Evolutionary conservation across 768 basidiomycete genomes (phyloP), one percentile per base, ranked within the genome.

Genomic region (Lactarius trivialis): DNA sequence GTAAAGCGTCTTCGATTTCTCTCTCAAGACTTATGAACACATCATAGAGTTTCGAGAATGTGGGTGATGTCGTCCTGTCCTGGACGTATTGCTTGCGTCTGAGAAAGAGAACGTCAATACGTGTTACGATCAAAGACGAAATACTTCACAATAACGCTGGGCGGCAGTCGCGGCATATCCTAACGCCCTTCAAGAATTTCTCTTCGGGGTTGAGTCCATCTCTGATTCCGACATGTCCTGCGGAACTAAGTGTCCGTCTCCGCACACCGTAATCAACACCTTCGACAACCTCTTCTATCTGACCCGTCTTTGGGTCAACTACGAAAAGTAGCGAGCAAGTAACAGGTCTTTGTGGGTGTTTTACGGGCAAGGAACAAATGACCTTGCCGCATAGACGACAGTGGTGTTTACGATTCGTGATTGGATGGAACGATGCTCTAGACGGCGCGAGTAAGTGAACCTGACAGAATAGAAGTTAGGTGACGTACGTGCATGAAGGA

Each of bases 341-440:
- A 52, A 78, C 77, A 1, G 78, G 79, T 24, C 93, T 82, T 67
- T 85, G 83, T 2, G 86, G 84, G 4, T 77, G 80, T 60, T 90
- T 93, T 12, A 86, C 77, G 0, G 93, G 92, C 5, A 97, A 79
- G 1, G 94, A 89, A 70, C 96, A 98, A 14, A 98, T 85, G 43
- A 98, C 90, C 59, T 86, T 80, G 0, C 96, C 96, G 67, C 96
- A 98, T 15, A 98, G 77, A 9, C 96, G 86, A 71, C 96, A 98
- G 70, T 98, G 96, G 68, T 98, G 96, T 75, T 96, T 96, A 15
- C 96, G 85, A 67, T 93, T 96, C 1, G 93, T 91, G 3, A 98
- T 75, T 0, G 91, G 84, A 70, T 94, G 90, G 71, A 98, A 98
- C 1, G 88, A 83, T 55, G 82, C 79, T 67, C 83, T 84, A 55